These are phyloP conservation scores for Atkinsonella hypoxylon DNA, from an alignment of 2,329 filamentous ascomycete species.

Conservation along the genomic window DNA sequence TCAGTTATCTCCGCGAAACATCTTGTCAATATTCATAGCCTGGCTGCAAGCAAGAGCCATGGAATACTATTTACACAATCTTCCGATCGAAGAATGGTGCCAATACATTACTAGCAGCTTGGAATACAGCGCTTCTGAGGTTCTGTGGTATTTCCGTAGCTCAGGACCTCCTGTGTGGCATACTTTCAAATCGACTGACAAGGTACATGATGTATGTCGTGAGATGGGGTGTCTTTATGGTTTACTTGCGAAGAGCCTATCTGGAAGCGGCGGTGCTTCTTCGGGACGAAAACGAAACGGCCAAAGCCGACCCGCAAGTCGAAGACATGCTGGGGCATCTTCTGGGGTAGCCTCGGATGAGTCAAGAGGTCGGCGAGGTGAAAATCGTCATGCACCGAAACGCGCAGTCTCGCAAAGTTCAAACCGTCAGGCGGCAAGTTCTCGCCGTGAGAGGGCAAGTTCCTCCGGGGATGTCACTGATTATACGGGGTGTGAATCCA, in stretches of 20 bases:
- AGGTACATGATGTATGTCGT: background rate
- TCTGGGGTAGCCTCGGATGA: background rate
- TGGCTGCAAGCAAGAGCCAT: conserved; percentile 17
- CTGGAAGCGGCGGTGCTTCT: background rate
- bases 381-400: background rate
- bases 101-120: background rate
- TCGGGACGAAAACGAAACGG: too few species aligned
- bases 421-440: too few species aligned
- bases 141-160: background rate
- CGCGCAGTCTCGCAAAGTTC: background rate
- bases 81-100: conserved; percentile 4
- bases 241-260: background rate
- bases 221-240: background rate
- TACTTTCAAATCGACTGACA: background rate
- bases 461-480: background rate
- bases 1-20: conserved; percentile 7
- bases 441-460: too few species aligned
- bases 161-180: background rate
- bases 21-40: conserved; percentile 14
- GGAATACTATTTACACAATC: background rate
- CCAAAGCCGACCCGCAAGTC: background rate
- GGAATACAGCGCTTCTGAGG: background rate
- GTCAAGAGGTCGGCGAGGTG: background rate
- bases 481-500: background rate
- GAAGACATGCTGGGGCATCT: background rate